Base-by-base conservation (phyloP, 176 grass and related monocot genomes). In the Dactylis glomerata region DNA sequence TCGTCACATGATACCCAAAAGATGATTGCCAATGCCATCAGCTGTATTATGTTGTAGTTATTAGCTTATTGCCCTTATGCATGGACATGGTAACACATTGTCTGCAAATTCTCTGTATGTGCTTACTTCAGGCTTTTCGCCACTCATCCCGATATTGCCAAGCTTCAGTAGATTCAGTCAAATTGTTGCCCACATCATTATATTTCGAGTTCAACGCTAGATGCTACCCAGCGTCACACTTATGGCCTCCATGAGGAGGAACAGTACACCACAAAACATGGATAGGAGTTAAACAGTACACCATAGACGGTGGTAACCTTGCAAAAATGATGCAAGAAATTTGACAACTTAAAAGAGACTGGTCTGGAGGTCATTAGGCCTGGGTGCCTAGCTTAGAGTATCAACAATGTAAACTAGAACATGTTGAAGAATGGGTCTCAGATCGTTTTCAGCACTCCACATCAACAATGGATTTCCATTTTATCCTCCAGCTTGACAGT, bases 81-180 rank as follows among this genome's bases (percentile, higher is more conserved):
- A 91, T n/a, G n/a, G n/a, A n/a, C n/a, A n/a, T n/a, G 96, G 96
- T 51, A 98, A 81, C 37, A 98, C 91, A 75, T 90, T 90, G 83
- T 98, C 96, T 27, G 93, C 96, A 83, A 98, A 98, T 84, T 98
- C 89, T 83, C 93, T 91, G 55, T 95, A 98, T 64, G 93, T 92
- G 86, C 81, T 92, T 79, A 91, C 86, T 80, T 67, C 8, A 44
- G 89, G 91, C 68, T 93, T 81, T 88, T 91, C 84, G 78, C 93
- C 84, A 89, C 96, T 95, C 96, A 98, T 98, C 59, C 96, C 96
- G 32, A 98, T 80, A 92, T 98, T n/a, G n/a, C n/a, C n/a, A n/a
- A n/a, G n/a, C n/a, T n/a, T n/a, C n/a, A n/a, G n/a, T n/a, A n/a
- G n/a, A n/a, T n/a, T n/a, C n/a, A n/a, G n/a, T n/a, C n/a, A n/a